Evolutionary conservation across 148 eudicot genomes (phyloP), one percentile per base, ranked within the genome.

Genomic region (Rhododendron simsii): DNA sequence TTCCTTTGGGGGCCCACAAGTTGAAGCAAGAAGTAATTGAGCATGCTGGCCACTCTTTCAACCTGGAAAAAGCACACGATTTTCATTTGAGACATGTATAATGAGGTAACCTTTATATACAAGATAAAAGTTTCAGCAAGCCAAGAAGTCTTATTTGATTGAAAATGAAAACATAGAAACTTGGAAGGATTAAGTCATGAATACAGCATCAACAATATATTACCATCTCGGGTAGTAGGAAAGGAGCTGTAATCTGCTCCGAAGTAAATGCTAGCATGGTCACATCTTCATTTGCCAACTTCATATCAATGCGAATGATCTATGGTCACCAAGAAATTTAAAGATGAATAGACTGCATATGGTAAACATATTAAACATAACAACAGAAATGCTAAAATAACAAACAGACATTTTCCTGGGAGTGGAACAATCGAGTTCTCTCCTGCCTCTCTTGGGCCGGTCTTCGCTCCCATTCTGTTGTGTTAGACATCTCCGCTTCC

Each of bases 401-500:
- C 78, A 86, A 75, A 90, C 98, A 85, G 37, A 97, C 99, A 91
- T 97, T 97, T 86, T 97, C 99, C 87, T 95, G 98, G 73, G 98
- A 93, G 71, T 93, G 98, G 92, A 94, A 95, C 53, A 93, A 92
- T 23, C 95, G 95, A 73, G 98, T 97, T 89, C 99, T 92, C 92
- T 97, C 99, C 93, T 93, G 99, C 91, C 96, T 94, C 90, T 97
- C 99, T 87, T 97, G 96, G 86, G 95, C 92, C 78, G 99, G 93
- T 88, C 98, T 93, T 84, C 86, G 89, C 91, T 97, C 99, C 98
- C 99, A 97, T 87, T 97, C 99, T 80, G 85, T 92, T 23, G 96
- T 95, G 86, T 97, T 97, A 79, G 99, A 90, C 99, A 97, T 97
- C 91, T 97, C 99, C 85, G 99, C 96, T 91, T 97, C 99, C 41